These are phyloP conservation scores for Porcisia hertigi DNA, from an alignment of 208 protist genomes.

Conservation along the genomic window DNA sequence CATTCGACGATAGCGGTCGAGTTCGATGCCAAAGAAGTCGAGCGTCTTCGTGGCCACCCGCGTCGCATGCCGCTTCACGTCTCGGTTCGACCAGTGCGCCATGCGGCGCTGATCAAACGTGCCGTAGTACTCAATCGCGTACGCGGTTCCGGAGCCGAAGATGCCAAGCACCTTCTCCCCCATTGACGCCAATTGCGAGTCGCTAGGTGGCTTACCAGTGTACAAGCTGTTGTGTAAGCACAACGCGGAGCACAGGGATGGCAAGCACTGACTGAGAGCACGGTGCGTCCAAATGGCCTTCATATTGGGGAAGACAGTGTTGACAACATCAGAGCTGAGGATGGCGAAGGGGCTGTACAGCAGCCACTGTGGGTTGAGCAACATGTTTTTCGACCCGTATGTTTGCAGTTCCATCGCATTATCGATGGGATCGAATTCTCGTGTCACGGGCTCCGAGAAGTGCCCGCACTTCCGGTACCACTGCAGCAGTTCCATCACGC, in stretches of 20 bases:
- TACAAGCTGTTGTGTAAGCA: conserved; percentile 88
- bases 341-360: conserved; percentile 87
- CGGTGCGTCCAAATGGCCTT: conserved; percentile 87
- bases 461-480: conserved; percentile 89
- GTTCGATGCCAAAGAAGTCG: conserved; percentile 79
- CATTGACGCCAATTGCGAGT: conserved; percentile 78
- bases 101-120: conserved; percentile 80
- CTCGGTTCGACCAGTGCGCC: conserved; percentile 90
- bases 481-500: conserved; percentile 79
- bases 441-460: conserved; percentile 70
- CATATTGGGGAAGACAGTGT: conserved; percentile 77
- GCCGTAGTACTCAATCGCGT: conserved; percentile 83
- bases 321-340: conserved; percentile 61
- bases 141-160: conserved; percentile 85
- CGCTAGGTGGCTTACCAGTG: conserved; percentile 84
- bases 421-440: conserved; percentile 74
- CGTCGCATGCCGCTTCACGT: conserved; percentile 81
- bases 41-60: conserved; percentile 87
- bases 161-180: conserved; percentile 90
- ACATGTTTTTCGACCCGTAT: conserved; percentile 69
- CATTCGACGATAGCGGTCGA: conserved; percentile 86
- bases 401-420: conserved; percentile 82
- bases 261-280: conserved; percentile 80
- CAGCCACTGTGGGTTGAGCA: conserved; percentile 76
- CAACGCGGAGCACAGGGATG: conserved; percentile 86